phyloP scores from a whole-genome alignment of 208 protist genomes.

The Leishmania amazonensis region DNA sequence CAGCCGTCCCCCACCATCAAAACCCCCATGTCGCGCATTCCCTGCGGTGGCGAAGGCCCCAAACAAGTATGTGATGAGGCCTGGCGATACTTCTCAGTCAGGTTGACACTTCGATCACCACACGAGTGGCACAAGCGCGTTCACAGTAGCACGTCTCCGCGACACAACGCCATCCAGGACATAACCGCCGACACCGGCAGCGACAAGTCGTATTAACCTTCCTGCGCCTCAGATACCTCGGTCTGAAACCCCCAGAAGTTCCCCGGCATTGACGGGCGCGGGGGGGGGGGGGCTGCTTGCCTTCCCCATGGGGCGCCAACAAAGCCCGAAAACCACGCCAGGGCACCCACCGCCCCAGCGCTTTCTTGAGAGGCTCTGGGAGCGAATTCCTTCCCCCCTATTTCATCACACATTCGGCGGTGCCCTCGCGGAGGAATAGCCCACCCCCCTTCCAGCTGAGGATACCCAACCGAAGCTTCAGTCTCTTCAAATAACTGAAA shows the following conservation, averaged over 20 bases:
- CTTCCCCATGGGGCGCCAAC: background rate
- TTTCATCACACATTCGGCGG: too few relatives aligned
- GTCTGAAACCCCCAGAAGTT: background rate
- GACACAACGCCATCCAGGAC: background rate
- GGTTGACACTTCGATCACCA: background rate
- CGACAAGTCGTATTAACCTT: background rate
- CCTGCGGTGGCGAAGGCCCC: background rate
- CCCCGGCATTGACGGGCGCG: background rate
- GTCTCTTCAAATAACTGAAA: too few relatives aligned
- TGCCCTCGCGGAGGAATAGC: rapidly evolving
- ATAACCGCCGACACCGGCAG: background rate
- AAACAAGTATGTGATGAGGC: background rate
- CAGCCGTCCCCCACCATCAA: background rate
- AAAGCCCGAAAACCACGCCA: too few relatives aligned
- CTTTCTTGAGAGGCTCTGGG: too few relatives aligned
- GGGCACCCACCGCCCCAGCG: too few relatives aligned
- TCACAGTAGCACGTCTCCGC: background rate
- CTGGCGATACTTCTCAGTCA: background rate
- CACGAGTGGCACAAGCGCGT: background rate
- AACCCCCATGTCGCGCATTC: background rate
- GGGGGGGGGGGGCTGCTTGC: too few relatives aligned
- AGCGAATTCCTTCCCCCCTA: too few relatives aligned
- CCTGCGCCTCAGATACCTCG: too few relatives aligned
- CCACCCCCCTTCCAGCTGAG: too few relatives aligned
- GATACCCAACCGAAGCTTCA: too few relatives aligned